Base-by-base conservation (phyloP, 441 rosid genomes). In the Euphorbia celastroides region DNA sequence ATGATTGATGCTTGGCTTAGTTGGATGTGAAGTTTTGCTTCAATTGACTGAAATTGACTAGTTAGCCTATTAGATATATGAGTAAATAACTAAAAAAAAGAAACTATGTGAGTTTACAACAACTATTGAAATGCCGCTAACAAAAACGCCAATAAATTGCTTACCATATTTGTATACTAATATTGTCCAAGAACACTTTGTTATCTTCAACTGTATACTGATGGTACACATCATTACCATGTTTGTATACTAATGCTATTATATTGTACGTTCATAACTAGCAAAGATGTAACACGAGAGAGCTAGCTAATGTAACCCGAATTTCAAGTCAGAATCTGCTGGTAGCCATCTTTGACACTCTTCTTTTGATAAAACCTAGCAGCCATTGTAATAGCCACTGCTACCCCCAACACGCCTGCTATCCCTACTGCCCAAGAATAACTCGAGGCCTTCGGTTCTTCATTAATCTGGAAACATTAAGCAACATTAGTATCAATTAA, bases 341-440 rank as follows among this genome's bases (percentile, higher is more conserved):
- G 74, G 66, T 83, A 88, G 55, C 83, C 86, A 41, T 69, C 70
- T 64, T 71, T 78, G 42, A 69, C 68, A 66, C 74, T 71, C 46
- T 65, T 77, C 73, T 72, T 82, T 51, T 64, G 68, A 50, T 68
- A 57, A 62, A 64, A 62, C 2, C 28, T 57, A 5, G 80, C 66
- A 17, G 70, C 77, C 32, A 73, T 72, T 27, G 74, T 70, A 1
- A 57, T 31, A 13, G 77, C 62, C 42, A 77, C 65, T 17, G 58
- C 76, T 26, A 71, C 65, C 10, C 77, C 80, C 22, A 78, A 11
- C 57, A 85, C 68, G 11, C 67, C 78, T 31, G 78, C 65, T 13
- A 70, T 41, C 23, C 14, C 65, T 61, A 30, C 77, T 6, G 70
- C 74, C 75, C 68, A 66, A 0, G 59, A 73, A 31, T 68, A 41